Conservation (phyloP, 2,329 filamentous ascomycete genomes). For the Ustulina deusta region DNA sequence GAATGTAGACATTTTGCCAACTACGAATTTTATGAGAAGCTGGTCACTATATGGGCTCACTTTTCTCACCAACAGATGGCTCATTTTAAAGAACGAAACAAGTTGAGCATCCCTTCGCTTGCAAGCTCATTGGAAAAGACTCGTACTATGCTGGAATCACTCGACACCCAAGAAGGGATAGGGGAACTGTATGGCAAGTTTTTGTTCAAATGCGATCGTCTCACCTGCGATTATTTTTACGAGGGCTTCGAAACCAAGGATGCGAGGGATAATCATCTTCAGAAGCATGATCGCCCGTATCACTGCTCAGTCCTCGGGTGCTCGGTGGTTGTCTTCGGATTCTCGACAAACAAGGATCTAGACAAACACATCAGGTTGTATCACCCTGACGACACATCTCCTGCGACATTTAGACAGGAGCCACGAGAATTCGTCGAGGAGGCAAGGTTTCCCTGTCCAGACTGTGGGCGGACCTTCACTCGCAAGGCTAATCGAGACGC, state of each 20-base stretch:
- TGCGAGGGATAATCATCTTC: constrained; percentile 52
- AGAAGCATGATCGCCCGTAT: constrained; percentile 57
- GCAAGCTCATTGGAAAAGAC: constrained; percentile 46
- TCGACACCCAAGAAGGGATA: constrained; percentile 33
- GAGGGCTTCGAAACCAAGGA: constrained; percentile 54
- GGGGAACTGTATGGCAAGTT: constrained; percentile 54
- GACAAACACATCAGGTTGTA: constrained; percentile 50
- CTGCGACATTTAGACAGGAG: constrained; percentile 41
- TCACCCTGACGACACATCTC: constrained; percentile 45
- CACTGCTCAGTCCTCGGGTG: constrained; percentile 54
- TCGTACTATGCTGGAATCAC: constrained; percentile 49
- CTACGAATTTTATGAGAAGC: constrained; percentile 43
- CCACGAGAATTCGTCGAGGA: constrained; percentile 37
- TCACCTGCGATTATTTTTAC: constrained; percentile 58
- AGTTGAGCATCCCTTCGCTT: constrained; percentile 50
- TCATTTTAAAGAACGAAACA: constrained; percentile 45
- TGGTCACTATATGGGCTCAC: constrained; percentile 49
- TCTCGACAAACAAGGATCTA: constrained; percentile 55
- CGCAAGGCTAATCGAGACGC: constrained; percentile 52
- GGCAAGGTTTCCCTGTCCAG: constrained; percentile 49
- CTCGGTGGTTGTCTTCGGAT: constrained; percentile 53
- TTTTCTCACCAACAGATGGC: constrained; percentile 46
- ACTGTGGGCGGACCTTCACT: constrained; percentile 55
- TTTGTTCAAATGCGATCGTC: constrained; percentile 57
- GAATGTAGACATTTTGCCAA: constrained; percentile 38